Evolutionary conservation across 2,329 filamentous ascomycete genomes (phyloP).

Genomic region (Monilinia polystroma): DNA sequence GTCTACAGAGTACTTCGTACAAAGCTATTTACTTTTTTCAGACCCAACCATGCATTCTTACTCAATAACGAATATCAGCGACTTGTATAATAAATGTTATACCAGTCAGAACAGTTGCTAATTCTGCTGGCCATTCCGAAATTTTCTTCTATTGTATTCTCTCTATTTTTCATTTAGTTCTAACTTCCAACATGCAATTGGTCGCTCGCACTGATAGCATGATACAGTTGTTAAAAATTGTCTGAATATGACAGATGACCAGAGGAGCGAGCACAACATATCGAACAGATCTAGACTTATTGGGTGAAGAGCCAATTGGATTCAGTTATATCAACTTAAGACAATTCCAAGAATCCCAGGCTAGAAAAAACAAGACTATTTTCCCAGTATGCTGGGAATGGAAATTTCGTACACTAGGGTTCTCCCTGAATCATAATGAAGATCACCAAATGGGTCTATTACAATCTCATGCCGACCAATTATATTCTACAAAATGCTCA

Average conservation of each 20-base stretch:
- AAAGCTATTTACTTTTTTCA: background rate
- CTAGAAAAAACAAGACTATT: background rate
- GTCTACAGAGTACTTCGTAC: background rate
- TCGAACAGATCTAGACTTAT: background rate
- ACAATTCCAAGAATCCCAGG: background rate
- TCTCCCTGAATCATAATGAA: background rate
- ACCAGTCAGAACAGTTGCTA: background rate
- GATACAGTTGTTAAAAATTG: background rate
- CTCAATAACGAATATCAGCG: background rate
- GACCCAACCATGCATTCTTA: slow-evolving; percentile 18
- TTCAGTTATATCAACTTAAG: background rate
- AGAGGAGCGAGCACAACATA: slow-evolving; percentile 12
- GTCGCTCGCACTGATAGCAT: background rate
- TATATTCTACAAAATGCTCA: background rate
- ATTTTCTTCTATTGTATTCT: background rate
- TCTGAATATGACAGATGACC: background rate
- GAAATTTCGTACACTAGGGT: slow-evolving; percentile 12
- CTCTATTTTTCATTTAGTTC: background rate
- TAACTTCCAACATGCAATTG: background rate
- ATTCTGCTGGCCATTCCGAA: background rate
- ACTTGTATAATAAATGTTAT: too few species aligned
- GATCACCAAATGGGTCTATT: background rate
- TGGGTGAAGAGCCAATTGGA: background rate
- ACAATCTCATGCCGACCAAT: background rate
- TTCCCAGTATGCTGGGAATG: slow-evolving; percentile 7